phyloP scores from a whole-genome alignment of 495 filamentous ascomycete species.

The Penicillium turbatum region DNA sequence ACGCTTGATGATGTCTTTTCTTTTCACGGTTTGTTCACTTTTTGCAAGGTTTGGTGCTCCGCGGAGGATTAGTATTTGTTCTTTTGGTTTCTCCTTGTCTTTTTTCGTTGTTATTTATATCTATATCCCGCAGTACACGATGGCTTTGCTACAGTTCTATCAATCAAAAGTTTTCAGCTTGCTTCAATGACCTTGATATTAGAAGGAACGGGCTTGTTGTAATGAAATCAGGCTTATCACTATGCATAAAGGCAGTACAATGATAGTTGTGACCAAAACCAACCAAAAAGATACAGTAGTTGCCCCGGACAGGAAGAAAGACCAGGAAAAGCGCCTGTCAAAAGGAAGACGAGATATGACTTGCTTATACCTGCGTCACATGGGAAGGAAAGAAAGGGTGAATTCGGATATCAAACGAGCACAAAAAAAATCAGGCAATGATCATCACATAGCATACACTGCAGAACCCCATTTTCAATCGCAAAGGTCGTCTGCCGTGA shows the following conservation, averaged over 20 bases:
- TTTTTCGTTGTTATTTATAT: slow-evolving; percentile 4
- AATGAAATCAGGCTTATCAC: neutral
- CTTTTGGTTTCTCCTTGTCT: neutral
- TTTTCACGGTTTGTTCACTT: neutral
- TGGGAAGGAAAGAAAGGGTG: neutral
- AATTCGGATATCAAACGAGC: slow-evolving; percentile 17
- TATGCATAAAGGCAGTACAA: neutral
- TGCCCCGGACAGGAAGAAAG: neutral
- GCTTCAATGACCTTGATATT: neutral
- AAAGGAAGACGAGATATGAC: neutral
- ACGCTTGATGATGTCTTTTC: neutral
- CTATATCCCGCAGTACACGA: slow-evolving; percentile 33
- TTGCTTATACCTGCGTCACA: neutral
- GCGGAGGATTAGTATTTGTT: neutral
- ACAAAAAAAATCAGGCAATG: slow-evolving; percentile 6
- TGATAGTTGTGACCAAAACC: neutral
- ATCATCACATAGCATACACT: slow-evolving; percentile 18
- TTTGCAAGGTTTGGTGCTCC: slow-evolving; percentile 1
- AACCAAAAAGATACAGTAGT: neutral
- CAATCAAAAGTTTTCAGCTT: slow-evolving; percentile 6
- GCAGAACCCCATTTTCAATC: slow-evolving; percentile 8
- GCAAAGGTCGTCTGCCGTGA: neutral
- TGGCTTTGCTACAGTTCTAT: slow-evolving; percentile 11
- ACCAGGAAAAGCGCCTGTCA: neutral
- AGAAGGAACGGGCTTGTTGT: neutral